Percentiles rank a stretch among this genome's conserved stretches.
phyloP scores from a whole-genome alignment of 1,284 basidiomycete genomes.

The Irpex sp. region DNA sequence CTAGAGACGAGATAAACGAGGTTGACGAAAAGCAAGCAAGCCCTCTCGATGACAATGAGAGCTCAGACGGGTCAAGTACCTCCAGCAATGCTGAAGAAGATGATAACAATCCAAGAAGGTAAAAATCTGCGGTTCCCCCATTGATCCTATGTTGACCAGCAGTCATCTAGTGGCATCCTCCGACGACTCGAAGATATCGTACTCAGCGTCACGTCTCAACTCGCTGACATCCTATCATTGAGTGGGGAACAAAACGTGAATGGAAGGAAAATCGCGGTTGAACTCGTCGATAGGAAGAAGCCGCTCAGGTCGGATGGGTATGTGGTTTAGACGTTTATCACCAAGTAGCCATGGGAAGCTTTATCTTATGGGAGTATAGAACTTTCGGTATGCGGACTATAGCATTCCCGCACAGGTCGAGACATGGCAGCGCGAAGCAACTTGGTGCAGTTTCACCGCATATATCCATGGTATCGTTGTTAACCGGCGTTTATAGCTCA shows the following conservation, averaged over 20 bases:
- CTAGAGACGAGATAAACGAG: too few relatives aligned
- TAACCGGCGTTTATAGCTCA: conserved; percentile 45
- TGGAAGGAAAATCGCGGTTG: conserved; percentile 21
- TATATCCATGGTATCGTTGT: conserved; percentile 7
- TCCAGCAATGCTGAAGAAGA: background rate
- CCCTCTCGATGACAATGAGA: background rate
- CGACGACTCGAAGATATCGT: conserved; percentile 49
- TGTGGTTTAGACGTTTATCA: conserved; percentile 8
- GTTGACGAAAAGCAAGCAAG: too few relatives aligned
- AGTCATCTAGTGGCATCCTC: conserved; percentile 9
- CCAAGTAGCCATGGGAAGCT: background rate
- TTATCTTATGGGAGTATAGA: background rate
- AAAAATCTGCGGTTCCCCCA: background rate
- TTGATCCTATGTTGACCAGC: background rate
- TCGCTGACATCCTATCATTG: conserved; percentile 28
- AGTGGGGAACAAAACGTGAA: conserved; percentile 6
- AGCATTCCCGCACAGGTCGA: conserved; percentile 34
- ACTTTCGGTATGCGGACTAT: conserved; percentile 19
- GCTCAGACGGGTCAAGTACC: background rate
- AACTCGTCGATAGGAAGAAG: conserved; percentile 29
- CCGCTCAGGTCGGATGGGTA: conserved; percentile 20
- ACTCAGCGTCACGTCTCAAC: conserved; percentile 50
- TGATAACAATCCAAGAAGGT: background rate
- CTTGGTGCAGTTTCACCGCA: conserved; percentile 42
- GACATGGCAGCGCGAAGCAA: conserved; percentile 43